A percentile compares a stretch with the other conserved stretches of the same genome.
phyloP scores from a whole-genome alignment of 202 grass and related monocot species.

The Schoenoplectus tabernaemontani region DNA sequence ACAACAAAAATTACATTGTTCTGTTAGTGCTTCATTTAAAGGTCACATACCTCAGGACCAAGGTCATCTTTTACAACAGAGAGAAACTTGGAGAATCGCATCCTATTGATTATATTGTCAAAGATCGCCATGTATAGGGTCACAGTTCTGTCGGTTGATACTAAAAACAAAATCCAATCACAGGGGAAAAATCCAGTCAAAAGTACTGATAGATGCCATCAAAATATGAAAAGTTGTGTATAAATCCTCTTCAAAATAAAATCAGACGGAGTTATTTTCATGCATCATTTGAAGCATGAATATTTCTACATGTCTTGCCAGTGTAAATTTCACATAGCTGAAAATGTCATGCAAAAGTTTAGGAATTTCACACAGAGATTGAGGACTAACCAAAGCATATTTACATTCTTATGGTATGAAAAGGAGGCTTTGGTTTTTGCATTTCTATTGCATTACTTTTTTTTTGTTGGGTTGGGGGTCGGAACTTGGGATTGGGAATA shows the following conservation, averaged over 20 bases:
- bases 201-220: not conserved
- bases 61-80: conserved; percentile 41
- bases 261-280: not conserved
- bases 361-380: not conserved
- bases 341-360: not conserved
- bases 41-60: conserved; percentile 35
- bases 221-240: not conserved
- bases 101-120: conserved; percentile 56
- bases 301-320: not conserved
- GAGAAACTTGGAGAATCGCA: conserved; percentile 78
- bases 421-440: not conserved
- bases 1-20: not conserved
- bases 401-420: not conserved
- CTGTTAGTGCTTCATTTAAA: not conserved
- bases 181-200: not conserved
- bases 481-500: not conserved
- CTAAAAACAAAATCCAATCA: conserved; percentile 20
- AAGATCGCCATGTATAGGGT: conserved; percentile 60
- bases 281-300: not conserved
- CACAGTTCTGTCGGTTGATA: conserved; percentile 16
- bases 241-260: not conserved
- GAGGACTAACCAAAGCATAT: not conserved
- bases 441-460: not conserved
- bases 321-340: not conserved
- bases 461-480: too few relatives aligned